Evolutionary conservation across 2,329 filamentous ascomycete genomes (phyloP), one percentile per base, ranked within the genome.

Genomic region (Cladosporium sp.): DNA sequence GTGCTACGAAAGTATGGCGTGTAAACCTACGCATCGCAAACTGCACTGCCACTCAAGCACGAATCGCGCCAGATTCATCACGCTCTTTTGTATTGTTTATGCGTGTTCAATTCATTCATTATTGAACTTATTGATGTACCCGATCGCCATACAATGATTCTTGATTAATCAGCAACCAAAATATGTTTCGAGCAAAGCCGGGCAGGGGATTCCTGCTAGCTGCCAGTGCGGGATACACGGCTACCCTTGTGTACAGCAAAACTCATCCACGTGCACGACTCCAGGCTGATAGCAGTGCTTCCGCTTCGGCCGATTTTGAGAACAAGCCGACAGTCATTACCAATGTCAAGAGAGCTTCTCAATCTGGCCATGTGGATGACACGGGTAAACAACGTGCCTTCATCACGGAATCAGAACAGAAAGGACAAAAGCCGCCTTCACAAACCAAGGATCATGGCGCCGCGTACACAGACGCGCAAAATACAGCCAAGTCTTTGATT

Each of bases 141-240:
- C 15, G 12, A 17, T 45, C 4, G 5, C 14, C 5, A 15, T 8
- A 3, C 9, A 6, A 49, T 36, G 45, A 49, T 9, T 25, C 6
- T 5, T 15, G 12, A 12, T 20, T 34, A 38, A 25, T 43, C 25
- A 36, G 19, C n/a, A 17, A 25, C 25, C 30, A 15, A 39, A 45
- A 5, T 40, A 55, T 56, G 54, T 49, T 47, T 25, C 54, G 54
- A 49, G 54, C 40, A 1, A 17, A 25, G 20, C 54, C 54, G 25
- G 34, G 54, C 42, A 56, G 54, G 42, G 34, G 54, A 15, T 47
- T 39, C 15, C 22, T 49, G 54, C 42, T 56, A 20, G 54, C 34
- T 17, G 43, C 22, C 12, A 30, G 54, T 43, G 20, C 22, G 15
- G 54, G 28, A 28, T 47, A 30, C 34, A 43, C 54, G 30, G 20